Base-by-base conservation (phyloP, 1,139 yeast genomes). In the Nakaseomyces nivariensis region DNA sequence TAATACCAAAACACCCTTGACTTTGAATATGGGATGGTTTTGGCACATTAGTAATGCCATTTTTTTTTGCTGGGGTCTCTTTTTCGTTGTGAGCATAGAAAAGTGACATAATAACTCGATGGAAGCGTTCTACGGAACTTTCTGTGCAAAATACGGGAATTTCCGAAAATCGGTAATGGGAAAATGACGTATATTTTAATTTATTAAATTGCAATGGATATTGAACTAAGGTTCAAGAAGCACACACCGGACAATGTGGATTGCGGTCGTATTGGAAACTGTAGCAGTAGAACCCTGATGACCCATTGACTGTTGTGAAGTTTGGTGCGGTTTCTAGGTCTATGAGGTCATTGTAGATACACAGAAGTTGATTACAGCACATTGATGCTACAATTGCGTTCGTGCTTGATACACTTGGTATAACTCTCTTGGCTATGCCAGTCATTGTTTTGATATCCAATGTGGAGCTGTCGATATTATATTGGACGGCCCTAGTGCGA, bases 331-430 rank as follows among this genome's bases (percentile, higher is more conserved):
- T 45, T 56, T 81, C 79, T 58, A 88, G 69, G 37, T 75, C 74
- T 29, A 17, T 5, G 13, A 85, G 74, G 46, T 63, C 65, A 43
- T 55, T 46, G 46, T 60, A 58, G 27, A 88, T 71, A 62, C 90
- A 90, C 66, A 88, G 78, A 1, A 86, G 89, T 63, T 90, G 97
- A 58, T 85, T 85, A 61, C 95, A 86, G 64, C 96, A 87, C 11
- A 89, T 76, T 0, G 96, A 96, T 2, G 97, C 96, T 43, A 92
- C 79, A 36, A 92, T 77, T 3, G 97, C 96, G 65, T 92, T 92
- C 0, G 97, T 90, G 1, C 96, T 84, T 0, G 97, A 96, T 50
- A 90, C 86, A 1, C 97, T 92, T 0, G 98, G 98, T 26, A 92
- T 85, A 55, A 92, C 89, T 60, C 85, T 85, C 67, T 92, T 92